These are phyloP conservation scores for Hawksworthiomyces lignivorus DNA, from an alignment of 2,329 filamentous ascomycete genomes.

Conservation along the genomic window DNA sequence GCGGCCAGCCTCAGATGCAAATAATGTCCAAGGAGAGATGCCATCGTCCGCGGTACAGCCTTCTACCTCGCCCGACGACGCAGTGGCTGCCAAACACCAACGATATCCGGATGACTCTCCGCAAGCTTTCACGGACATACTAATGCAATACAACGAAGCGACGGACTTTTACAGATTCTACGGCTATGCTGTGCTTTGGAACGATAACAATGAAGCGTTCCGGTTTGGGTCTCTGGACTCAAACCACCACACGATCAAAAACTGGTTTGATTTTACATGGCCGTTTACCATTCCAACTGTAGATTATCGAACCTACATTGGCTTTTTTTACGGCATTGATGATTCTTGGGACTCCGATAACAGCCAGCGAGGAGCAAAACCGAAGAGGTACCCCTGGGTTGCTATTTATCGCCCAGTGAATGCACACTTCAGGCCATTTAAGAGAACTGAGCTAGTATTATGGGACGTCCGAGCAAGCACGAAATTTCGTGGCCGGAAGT, in stretches of 20 bases:
- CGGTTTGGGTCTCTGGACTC: constrained; percentile 22
- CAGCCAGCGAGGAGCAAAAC: constrained; percentile 14
- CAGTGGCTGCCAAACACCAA: background rate
- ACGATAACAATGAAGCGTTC: constrained; percentile 31
- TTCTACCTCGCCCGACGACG: too few species aligned
- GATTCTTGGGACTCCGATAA: constrained; percentile 26
- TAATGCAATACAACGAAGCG: background rate
- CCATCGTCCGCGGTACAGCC: background rate
- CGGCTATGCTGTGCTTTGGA: constrained; percentile 33
- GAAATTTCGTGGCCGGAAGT: constrained; percentile 15
- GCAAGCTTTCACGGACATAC: background rate
- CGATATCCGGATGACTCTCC: background rate
- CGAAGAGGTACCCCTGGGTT: constrained; percentile 41
- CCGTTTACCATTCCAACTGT: constrained; percentile 16
- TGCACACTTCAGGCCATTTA: constrained; percentile 26
- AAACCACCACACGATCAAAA: constrained; percentile 23
- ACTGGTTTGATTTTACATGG: constrained; percentile 27
- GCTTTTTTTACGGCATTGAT: constrained; percentile 44
- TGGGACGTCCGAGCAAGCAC: constrained; percentile 38
- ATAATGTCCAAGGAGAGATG: background rate
- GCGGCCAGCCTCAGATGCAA: too few species aligned
- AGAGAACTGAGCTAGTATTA: constrained; percentile 41
- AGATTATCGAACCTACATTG: constrained; percentile 30
- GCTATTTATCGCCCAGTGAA: constrained; percentile 37
- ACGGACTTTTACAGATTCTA: constrained; percentile 17